Base-by-base conservation (phyloP, 2,329 filamentous ascomycete genomes). In the Paramyrothecium sp. region DNA sequence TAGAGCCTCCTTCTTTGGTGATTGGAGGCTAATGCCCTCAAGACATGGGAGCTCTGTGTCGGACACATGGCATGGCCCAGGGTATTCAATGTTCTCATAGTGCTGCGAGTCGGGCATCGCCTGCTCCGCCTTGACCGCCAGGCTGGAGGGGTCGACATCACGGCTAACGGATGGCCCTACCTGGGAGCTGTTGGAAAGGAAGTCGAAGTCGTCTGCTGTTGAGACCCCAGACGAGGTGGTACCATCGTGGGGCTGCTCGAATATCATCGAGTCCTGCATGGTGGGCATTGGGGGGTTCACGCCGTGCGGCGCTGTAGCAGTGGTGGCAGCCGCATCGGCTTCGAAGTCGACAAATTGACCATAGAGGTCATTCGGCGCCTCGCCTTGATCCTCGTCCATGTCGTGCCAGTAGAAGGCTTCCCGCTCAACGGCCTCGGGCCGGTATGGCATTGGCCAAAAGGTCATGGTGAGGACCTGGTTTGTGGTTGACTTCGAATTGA, bases 21-120 rank as follows among this genome's bases (percentile, higher is more conserved):
- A 75, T 56, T 73, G 73, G 23, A 80, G 62, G n/a, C 76, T 77
- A 60, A 81, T 80, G n/a, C 75, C 75, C 61, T 80, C 77, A 3
- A 81, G 70, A 30, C 73, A 70, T 10, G 78, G 71, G n/a, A 81
- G 69, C 61, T 80, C 78, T 41, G 76, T 76, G 59, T 81, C 78
- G 3, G 78, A 80, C 67, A 81, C 76, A 57, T 76, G 78, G 22
- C 67, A 73, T 16, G 69, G 69, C 44, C 69, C 69, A 13, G 71
- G 58, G 53, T 63, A 60, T 5, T 63, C 59, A 34, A 63, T 58
- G 33, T 64, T 63, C 19, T 65, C 63, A 8, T 54, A 46, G n/a
- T 52, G 49, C 54, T 63, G 38, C 11, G 59, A 58, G 30, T 53
- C n/a, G 51, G 30, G 30, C 33, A 53, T 22, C 33, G 33, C 22